Base-by-base conservation (phyloP, 2,329 filamentous ascomycete genomes). In the Waltergamsia citrina region DNA sequence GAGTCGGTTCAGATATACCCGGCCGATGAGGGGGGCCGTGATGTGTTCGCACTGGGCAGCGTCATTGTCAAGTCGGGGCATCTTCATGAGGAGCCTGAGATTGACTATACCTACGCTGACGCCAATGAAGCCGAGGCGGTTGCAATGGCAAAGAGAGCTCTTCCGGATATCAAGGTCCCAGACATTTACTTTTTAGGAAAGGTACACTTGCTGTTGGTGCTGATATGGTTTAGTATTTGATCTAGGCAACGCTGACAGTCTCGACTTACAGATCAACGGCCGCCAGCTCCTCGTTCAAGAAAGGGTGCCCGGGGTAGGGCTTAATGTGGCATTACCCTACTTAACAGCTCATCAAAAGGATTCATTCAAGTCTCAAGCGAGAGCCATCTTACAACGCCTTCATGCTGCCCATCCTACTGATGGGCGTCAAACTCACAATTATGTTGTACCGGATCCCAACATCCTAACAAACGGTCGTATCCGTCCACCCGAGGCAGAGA, bases 1-100 rank as follows among this genome's bases (percentile, higher is more conserved):
- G 43, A 43, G 27, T 44, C 47, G 1, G 41, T 35, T 21, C 37
- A 43, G 16, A 53, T 58, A n/a, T 62, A 59, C 36, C 42, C 46
- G 7, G 49, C 41, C 20, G 44, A 51, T 7, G 50, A 55, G 6
- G 52, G 50, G 9, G 55, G 51, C 4, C 54, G 59, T 7, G 59
- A 63, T 35, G 56, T 65, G 1, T 64, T 65, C 42, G 59, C 57
- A 9, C 42, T 62, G 19, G 57, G 60, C 2, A 55, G 49, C 24
- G 48, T 63, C 14, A 61, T 61, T 25, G 37, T 61, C 38, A 61
- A 61, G 39, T 59, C 59, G 6, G 49, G 49, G 20, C 54, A 59
- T 40, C 47, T 55, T 10, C 48, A 57, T 26, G 22, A 37, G 5
- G 16, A 34, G 15, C 19, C 17, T 3, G 35, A 31, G 26, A 33